Conservation (phyloP, 1,139 yeast species). For the Lodderomyces elongisporus region DNA sequence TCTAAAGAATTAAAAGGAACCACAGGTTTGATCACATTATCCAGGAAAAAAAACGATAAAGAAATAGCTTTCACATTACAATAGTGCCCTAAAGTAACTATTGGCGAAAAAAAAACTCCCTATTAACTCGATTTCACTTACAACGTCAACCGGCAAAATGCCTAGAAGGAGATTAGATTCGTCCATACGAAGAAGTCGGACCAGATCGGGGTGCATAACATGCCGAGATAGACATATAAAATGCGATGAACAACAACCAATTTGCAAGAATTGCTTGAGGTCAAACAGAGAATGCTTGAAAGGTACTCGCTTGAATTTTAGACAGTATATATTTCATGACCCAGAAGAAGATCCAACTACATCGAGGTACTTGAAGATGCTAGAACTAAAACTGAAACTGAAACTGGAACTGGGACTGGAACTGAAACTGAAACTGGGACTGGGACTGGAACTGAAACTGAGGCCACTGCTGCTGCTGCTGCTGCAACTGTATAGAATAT, state of each 20-base stretch:
- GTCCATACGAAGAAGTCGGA: constrained; percentile 28
- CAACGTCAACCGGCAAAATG: too few species aligned
- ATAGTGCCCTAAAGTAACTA: too few species aligned
- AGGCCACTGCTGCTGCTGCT: neutral
- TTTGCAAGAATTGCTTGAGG: constrained; percentile 41
- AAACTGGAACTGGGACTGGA: too few species aligned
- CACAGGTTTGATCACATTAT: too few species aligned
- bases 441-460: too few species aligned
- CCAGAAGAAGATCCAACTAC: constrained; percentile 27
- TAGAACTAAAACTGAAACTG: neutral
- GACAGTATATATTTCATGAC: constrained; percentile 39
- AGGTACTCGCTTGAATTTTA: constrained; percentile 43
- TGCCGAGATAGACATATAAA: constrained; percentile 48
- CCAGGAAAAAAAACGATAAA: too few species aligned
- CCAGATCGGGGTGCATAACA: constrained; percentile 45
- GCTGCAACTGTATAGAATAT: constrained; percentile 15
- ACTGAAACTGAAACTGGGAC: too few species aligned
- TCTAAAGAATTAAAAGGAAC: too few species aligned
- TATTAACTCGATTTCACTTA: too few species aligned
- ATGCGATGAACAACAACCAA: constrained; percentile 45
- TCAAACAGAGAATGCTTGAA: constrained; percentile 40
- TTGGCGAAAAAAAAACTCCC: too few species aligned
- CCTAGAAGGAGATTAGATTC: constrained; percentile 15
- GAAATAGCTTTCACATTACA: too few species aligned
- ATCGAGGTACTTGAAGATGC: constrained; percentile 1